Evolutionary conservation across 1,284 basidiomycete species (phyloP), one percentile per base, ranked within the genome.

Genomic region (Cystobasidium pallidum): DNA sequence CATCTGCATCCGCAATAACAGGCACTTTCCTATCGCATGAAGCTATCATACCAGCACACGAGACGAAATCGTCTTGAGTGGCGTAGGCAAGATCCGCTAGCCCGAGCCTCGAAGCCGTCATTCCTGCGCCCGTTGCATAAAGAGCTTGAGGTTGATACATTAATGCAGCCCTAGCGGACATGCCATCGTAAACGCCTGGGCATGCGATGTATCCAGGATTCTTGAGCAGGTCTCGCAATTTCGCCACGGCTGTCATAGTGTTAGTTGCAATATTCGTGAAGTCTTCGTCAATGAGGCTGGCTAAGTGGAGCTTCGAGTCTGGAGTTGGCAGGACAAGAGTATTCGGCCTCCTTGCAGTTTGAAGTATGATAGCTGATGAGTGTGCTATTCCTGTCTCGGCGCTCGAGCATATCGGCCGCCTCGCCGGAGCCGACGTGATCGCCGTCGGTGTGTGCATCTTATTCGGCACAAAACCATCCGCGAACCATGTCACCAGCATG

Each of bases 51-150:
- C 51, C 66, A 34, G 66, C 66, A n/a, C 58, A 34, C 1, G 54
- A 51, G 45, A 47, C 51, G 36, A 68, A 57, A 47, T 68, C 66
- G n/a, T 54, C 24, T 21, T 43, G n/a, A 17, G 66, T 59, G 17
- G 55, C 41, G 43, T 58, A 59, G 17, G 36, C 66, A n/a, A 68
- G 66, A 39, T 68, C 66, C 6, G 66, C 24, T 28, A 43, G 28
- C 8, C 66, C 66, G 15, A 68, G 41, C 47, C 54, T 32, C 21
- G 54, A 47, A 34, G 41, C 26, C 21, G 54, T 58, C 52, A 55
- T 68, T 28, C 66, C 66, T 36, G 66, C 66, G 28, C 66, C 66
- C 7, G 66, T 68, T 26, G 54, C 54, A 52, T 68, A 68, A 1
- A 68, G 55, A 2, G 30, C 43, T 24, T 68, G 13, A 28, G 52